Percentiles rank a stretch among this genome's conserved stretches.
Conservation (phyloP, 2,329 filamentous ascomycete species). For the Diatrype stigma region DNA sequence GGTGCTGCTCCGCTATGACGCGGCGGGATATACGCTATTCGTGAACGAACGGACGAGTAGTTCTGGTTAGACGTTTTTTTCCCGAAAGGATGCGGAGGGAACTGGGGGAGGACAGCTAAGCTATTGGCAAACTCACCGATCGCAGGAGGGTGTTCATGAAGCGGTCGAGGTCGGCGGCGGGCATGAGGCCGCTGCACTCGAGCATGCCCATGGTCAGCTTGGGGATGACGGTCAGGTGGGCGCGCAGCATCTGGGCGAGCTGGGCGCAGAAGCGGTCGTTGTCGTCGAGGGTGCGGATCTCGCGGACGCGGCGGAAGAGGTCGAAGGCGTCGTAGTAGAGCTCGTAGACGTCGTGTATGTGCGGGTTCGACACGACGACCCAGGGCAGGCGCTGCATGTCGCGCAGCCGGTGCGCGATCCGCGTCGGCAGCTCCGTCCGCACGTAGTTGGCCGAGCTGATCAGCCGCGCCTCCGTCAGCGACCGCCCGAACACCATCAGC, state of each 20-base stretch:
- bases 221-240: slow-evolving; percentile 90
- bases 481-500: slow-evolving; percentile 94
- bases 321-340: slow-evolving; percentile 98
- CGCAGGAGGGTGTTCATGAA: slow-evolving; percentile 94
- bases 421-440: slow-evolving; percentile 84
- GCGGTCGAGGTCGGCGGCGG: slow-evolving; percentile 74
- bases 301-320: slow-evolving; percentile 74
- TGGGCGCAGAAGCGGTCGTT: slow-evolving; percentile 84
- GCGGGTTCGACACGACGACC: slow-evolving; percentile 89
- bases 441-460: slow-evolving; percentile 97
- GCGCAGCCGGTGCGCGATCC: slow-evolving; percentile 86
- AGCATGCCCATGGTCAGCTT: slow-evolving; percentile 91
- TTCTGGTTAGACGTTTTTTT: background rate
- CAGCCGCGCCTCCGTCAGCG: slow-evolving; percentile 82
- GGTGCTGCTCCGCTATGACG: slow-evolving; percentile 95
- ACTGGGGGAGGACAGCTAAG: no score
- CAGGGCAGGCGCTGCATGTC: slow-evolving; percentile 97
- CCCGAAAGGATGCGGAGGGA: no score
- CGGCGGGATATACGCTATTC: slow-evolving; percentile 82
- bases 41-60: no score
- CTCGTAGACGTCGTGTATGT: slow-evolving; percentile 93
- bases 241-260: slow-evolving; percentile 73
- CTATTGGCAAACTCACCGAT: slow-evolving; percentile 57
- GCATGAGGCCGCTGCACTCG: slow-evolving; percentile 81
- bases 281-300: slow-evolving; percentile 81